phyloP scores from a whole-genome alignment of 2,329 filamentous ascomycete genomes.

The Penicillium sp. region DNA sequence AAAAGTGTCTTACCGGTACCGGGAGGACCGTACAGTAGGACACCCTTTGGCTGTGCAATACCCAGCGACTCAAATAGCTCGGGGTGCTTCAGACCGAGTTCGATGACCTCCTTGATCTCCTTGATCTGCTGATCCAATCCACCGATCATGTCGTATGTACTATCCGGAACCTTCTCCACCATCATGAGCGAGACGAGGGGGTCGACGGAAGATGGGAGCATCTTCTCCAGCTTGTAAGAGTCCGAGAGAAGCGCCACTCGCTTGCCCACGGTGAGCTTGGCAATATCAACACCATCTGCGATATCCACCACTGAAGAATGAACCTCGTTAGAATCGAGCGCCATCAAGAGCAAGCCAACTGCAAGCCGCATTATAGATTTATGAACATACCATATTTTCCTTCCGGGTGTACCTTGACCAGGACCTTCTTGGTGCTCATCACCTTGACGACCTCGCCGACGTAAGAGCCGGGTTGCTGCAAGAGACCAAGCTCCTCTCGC shows the following conservation, averaged over 20 bases:
- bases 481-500: slow-evolving; percentile 88
- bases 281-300: slow-evolving; percentile 87
- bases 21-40: slow-evolving; percentile 91
- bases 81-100: slow-evolving; percentile 95
- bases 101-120: slow-evolving; percentile 99
- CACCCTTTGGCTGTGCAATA: slow-evolving; percentile 97
- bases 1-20: slow-evolving; percentile 96
- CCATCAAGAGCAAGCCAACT: background rate
- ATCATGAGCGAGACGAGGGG: slow-evolving; percentile 99
- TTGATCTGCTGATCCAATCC: slow-evolving; percentile 99
- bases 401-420: slow-evolving; percentile 98
- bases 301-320: slow-evolving; percentile 79
- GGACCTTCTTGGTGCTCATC: slow-evolving; percentile 98
- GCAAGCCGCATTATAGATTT: background rate
- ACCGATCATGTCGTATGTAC: slow-evolving; percentile 99
- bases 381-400: slow-evolving; percentile 88
- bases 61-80: slow-evolving; percentile 99
- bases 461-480: slow-evolving; percentile 97
- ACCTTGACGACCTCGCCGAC: slow-evolving; percentile 99
- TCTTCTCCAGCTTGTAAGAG: slow-evolving; percentile 98
- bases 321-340: background rate
- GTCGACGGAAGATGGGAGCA: slow-evolving; percentile 96
- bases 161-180: slow-evolving; percentile 99
- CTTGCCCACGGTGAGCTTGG: slow-evolving; percentile 96
- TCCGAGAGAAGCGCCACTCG: slow-evolving; percentile 95